phyloP scores from a whole-genome alignment of 192 early-diverging fungal genomes.

The Cladochytrium replicatum region DNA sequence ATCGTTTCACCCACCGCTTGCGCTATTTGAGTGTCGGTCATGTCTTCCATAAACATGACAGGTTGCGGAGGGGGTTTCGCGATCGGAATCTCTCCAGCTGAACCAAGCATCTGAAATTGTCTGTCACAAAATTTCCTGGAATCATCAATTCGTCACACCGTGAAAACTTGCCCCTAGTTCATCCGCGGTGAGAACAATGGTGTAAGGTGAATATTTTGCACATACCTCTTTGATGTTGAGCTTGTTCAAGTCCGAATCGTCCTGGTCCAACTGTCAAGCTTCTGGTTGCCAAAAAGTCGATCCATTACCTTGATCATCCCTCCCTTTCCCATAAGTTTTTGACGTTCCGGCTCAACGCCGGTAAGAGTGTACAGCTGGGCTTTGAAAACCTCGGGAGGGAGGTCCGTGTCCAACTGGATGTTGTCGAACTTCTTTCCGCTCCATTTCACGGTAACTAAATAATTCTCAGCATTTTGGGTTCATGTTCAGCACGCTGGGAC shows the following conservation, averaged over 20 bases:
- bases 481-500: too few species aligned
- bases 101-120: slow-evolving; percentile 80
- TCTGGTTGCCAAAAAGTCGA: neutral
- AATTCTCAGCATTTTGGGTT: too few species aligned
- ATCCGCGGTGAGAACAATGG: slow-evolving; percentile 24
- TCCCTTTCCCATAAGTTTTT: slow-evolving; percentile 92
- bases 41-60: slow-evolving; percentile 80
- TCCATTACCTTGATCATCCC: slow-evolving; percentile 68
- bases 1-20: slow-evolving; percentile 52
- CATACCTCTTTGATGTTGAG: slow-evolving; percentile 68
- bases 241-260: slow-evolving; percentile 62
- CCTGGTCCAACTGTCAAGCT: slow-evolving; percentile 26
- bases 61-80: slow-evolving; percentile 58
- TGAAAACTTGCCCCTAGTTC: slow-evolving; percentile 14
- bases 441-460: slow-evolving; percentile 91
- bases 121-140: neutral
- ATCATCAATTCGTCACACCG: slow-evolving; percentile 8
- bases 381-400: slow-evolving; percentile 75
- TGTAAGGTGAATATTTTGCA: too few species aligned
- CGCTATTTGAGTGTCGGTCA: slow-evolving; percentile 77
- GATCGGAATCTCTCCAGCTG: slow-evolving; percentile 75
- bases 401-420: slow-evolving; percentile 62
- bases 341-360: slow-evolving; percentile 81
- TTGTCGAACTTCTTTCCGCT: slow-evolving; percentile 74
- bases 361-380: slow-evolving; percentile 83